A percentile compares a stretch with the other conserved stretches of the same genome.
Evolutionary conservation across 495 filamentous ascomycete genomes (phyloP).

Genomic region (Melanomma pulvis-pyrius): DNA sequence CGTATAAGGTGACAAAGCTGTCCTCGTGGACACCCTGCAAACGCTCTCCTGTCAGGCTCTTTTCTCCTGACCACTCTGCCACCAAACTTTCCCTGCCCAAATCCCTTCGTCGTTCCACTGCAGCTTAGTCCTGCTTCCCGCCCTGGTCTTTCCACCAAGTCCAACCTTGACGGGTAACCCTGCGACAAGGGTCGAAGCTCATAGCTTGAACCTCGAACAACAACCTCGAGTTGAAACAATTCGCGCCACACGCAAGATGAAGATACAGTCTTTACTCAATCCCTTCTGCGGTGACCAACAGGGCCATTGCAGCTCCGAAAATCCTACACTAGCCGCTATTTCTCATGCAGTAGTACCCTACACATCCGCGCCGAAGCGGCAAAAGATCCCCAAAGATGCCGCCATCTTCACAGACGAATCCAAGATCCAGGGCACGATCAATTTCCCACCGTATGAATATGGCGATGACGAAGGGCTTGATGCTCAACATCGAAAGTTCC

Average conservation of each 20-base stretch:
- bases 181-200: constrained; percentile 28
- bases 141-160: constrained; percentile 28
- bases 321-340: constrained; percentile 15
- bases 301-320: constrained; percentile 12
- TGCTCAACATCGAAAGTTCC: constrained; percentile 60
- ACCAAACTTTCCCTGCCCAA: constrained; percentile 31
- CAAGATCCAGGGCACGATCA: constrained; percentile 62
- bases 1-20: constrained; percentile 28
- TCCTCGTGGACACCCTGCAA: constrained; percentile 38
- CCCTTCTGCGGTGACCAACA: constrained; percentile 24
- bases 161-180: constrained; percentile 24
- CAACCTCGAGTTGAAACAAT: constrained; percentile 9
- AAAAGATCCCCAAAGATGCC: constrained; percentile 62
- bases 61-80: constrained; percentile 19
- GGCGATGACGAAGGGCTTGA: constrained; percentile 56
- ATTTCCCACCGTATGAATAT: constrained; percentile 68
- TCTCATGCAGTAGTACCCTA: constrained; percentile 1
- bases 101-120: constrained; percentile 28
- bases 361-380: constrained; percentile 44
- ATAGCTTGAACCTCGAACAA: constrained; percentile 22
- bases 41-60: constrained; percentile 26
- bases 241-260: constrained; percentile 21
- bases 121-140: constrained; percentile 29
- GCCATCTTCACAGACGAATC: constrained; percentile 58
- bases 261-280: constrained; percentile 39